Base-by-base conservation (phyloP, 1,284 basidiomycete genomes). In the Crepidotus sp. region DNA sequence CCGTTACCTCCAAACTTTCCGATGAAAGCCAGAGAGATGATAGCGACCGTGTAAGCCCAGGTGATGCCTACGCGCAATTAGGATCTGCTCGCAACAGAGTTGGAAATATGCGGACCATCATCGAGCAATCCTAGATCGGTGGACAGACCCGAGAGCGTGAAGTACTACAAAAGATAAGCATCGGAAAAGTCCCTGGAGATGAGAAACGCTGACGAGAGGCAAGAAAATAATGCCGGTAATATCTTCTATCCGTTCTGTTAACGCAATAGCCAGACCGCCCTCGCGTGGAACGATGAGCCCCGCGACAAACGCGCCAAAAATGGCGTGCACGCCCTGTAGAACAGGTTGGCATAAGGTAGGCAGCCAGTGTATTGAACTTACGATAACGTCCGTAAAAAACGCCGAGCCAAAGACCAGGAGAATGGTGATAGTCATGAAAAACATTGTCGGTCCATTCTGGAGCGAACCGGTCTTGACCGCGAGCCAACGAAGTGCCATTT, bases 211-310 rank as follows among this genome's bases (percentile, higher is more conserved):
- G 53, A 89, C 87, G 55, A 95, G 67, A 13, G 94, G 94, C 17
- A 98, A 65, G 64, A 98, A 91, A 29, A 97, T 70, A 32, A 87
- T 78, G 35, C 73, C 73, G 27, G 83, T 76, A 65, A 86, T 72
- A 60, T 95, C 92, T 61, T 95, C 92, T 17, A 95, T 67, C 64
- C 84, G 85, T 58, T 87, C 83, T 0, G 78, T 79, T 17, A 94
- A 67, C 0, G 76, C 69, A 38, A 93, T 90, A 1, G 82, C 81
- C 51, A 90, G 81, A 6, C 87, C 86, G 3, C 86, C 85, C 49
- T 96, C 84, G 32, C 92, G 82, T 2, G 95, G 95, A 14, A 98
- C 82, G 56, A 95, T 82, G 8, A 95, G 65, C n/a, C 94, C 94
- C 2, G 82, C 81, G 27, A 97, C 57, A 69, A 98, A 98, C 0